phyloP scores from a whole-genome alignment of 2,329 filamentous ascomycete species.

The Fonsecaea erecta region DNA sequence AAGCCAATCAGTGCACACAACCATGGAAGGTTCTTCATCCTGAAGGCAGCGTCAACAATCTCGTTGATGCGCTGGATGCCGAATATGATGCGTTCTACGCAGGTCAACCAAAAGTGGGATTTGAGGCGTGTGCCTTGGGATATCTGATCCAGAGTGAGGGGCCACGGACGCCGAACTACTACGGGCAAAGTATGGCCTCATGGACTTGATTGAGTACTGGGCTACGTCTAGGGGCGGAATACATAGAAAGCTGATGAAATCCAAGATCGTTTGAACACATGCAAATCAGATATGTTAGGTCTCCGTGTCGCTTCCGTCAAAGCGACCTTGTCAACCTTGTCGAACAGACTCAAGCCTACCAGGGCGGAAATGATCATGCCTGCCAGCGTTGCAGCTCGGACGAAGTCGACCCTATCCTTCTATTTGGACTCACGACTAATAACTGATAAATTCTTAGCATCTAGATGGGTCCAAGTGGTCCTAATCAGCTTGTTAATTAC shows the following conservation, averaged over 20 bases:
- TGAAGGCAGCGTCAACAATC: constrained; percentile 38
- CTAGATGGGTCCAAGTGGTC: too few relatives aligned
- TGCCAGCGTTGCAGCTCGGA: too few relatives aligned
- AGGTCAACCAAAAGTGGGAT: neutral
- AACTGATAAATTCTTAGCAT: too few relatives aligned
- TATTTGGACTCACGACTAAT: too few relatives aligned
- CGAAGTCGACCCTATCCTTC: too few relatives aligned
- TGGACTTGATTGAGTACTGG: neutral
- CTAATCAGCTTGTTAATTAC: too few relatives aligned
- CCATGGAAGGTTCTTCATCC: constrained; percentile 47
- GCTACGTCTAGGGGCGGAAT: neutral
- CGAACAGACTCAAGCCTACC: neutral
- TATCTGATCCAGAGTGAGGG: constrained; percentile 8
- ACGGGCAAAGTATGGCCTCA: neutral
- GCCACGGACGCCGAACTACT: neutral
- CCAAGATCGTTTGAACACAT: neutral
- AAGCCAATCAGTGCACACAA: constrained; percentile 42
- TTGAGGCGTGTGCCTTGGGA: constrained; percentile 2
- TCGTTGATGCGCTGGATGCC: constrained; percentile 42
- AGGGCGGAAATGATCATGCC: neutral
- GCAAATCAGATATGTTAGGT: neutral
- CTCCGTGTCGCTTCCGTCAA: neutral
- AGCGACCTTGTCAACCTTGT: neutral
- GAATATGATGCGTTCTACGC: constrained; percentile 16
- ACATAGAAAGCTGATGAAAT: neutral